These are phyloP conservation scores for Saturnispora diversa DNA, from an alignment of 805 yeast species.

Conservation along the genomic window DNA sequence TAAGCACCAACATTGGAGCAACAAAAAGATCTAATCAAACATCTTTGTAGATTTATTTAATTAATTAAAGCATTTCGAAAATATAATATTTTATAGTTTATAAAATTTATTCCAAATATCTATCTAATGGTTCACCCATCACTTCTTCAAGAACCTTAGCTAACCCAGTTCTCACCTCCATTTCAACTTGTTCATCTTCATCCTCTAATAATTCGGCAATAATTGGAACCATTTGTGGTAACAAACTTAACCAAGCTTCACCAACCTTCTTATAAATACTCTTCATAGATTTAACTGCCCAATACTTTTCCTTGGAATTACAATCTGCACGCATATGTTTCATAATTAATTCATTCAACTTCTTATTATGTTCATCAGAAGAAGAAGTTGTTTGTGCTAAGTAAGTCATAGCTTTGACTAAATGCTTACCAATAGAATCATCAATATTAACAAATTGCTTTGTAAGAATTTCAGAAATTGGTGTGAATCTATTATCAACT, in stretches of 20 bases:
- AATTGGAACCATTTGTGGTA: constrained; percentile 92
- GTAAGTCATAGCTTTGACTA: constrained; percentile 73
- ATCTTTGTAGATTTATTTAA: too few relatives aligned
- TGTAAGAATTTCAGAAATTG: constrained; percentile 54
- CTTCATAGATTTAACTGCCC: constrained; percentile 77
- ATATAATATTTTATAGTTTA: too few relatives aligned
- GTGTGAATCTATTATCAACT: constrained; percentile 73
- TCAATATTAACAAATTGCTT: constrained; percentile 63
- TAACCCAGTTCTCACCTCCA: constrained; percentile 82
- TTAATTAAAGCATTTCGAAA: too few relatives aligned
- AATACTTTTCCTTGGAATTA: constrained; percentile 51
- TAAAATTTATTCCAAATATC: constrained; percentile 42
- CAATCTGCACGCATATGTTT: constrained; percentile 61
- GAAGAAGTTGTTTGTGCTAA: constrained; percentile 60
- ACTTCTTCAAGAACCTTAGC: constrained; percentile 88
- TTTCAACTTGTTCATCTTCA: constrained; percentile 88
- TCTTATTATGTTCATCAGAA: constrained; percentile 63
- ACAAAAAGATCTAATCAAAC: too few relatives aligned
- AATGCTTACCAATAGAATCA: constrained; percentile 64
- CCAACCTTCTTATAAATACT: constrained; percentile 84
- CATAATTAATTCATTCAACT: constrained; percentile 54
- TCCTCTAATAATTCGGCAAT: constrained; percentile 94
- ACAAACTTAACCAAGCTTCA: constrained; percentile 82
- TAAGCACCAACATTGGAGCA: background rate
- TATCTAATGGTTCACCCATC: constrained; percentile 89